These are phyloP conservation scores for Cytospora mali DNA, from an alignment of 2,329 filamentous ascomycete species.

Conservation along the genomic window DNA sequence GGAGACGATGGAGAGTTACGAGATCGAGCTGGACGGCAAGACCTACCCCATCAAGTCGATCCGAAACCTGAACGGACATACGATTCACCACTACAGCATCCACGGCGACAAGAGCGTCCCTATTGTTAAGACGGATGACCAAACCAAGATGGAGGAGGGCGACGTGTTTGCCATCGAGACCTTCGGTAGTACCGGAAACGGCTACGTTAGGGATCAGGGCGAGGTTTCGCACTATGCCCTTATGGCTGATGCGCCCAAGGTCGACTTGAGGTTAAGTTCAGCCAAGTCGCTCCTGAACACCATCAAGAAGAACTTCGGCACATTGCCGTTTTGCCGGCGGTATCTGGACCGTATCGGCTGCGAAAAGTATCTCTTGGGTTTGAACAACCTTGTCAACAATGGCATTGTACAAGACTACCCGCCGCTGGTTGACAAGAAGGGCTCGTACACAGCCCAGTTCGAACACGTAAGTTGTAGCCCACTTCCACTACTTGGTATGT, in stretches of 20 bases:
- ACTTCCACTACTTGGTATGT: neutral
- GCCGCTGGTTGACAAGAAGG: slow-evolving; percentile 87
- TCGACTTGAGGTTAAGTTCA: slow-evolving; percentile 75
- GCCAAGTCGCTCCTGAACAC: slow-evolving; percentile 84
- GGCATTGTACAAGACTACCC: slow-evolving; percentile 91
- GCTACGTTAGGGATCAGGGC: slow-evolving; percentile 83
- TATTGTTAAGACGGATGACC: slow-evolving; percentile 85
- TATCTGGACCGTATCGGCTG: slow-evolving; percentile 92
- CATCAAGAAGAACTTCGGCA: slow-evolving; percentile 97
- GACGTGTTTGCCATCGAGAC: slow-evolving; percentile 96
- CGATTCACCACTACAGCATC: slow-evolving; percentile 85
- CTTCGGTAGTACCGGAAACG: slow-evolving; percentile 90
- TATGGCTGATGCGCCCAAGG: slow-evolving; percentile 70
- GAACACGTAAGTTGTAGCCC: slow-evolving; percentile 75
- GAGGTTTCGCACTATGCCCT: slow-evolving; percentile 90
- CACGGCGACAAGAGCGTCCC: slow-evolving; percentile 93
- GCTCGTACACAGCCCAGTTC: slow-evolving; percentile 90
- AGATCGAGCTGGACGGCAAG: slow-evolving; percentile 78
- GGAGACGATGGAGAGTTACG: slow-evolving; percentile 91
- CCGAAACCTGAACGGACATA: slow-evolving; percentile 86
- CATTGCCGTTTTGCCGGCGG: slow-evolving; percentile 84
- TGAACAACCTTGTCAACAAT: slow-evolving; percentile 81
- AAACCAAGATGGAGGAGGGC: slow-evolving; percentile 97
- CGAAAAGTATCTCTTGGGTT: slow-evolving; percentile 90
- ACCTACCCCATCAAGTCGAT: slow-evolving; percentile 83